A percentile compares a stretch with the other conserved stretches of the same genome.
phyloP scores from a whole-genome alignment of 805 yeast genomes.

The Wickerhamiella galacta region DNA sequence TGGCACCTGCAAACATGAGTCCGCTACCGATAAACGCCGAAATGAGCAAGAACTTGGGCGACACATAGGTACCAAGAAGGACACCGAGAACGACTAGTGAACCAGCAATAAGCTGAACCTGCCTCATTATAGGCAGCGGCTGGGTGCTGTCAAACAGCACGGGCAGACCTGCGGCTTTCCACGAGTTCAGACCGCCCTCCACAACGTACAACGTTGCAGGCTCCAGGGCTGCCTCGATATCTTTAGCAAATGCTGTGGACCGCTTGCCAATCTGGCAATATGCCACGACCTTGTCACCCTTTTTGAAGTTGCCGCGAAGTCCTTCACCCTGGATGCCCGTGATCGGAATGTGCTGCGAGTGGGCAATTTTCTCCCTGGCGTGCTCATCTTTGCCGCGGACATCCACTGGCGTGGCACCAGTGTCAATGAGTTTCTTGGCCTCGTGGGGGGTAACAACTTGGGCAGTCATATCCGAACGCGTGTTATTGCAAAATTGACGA shows the following conservation, averaged over 20 bases:
- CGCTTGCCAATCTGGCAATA: slow-evolving; percentile 6
- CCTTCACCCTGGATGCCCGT: slow-evolving; percentile 14
- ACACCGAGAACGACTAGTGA: neutral
- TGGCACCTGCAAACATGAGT: neutral
- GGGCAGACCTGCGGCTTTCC: slow-evolving; percentile 3
- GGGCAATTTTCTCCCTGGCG: slow-evolving; percentile 8
- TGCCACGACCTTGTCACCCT: slow-evolving; percentile 1
- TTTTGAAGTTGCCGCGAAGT: neutral
- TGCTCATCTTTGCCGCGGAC: slow-evolving; percentile 10
- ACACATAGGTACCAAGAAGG: neutral
- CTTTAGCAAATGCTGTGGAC: slow-evolving; percentile 3
- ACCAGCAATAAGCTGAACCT: neutral
- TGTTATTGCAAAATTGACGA: too few species aligned
- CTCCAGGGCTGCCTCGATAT: slow-evolving; percentile 4
- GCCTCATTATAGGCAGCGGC: neutral
- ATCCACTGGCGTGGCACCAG: slow-evolving; percentile 5
- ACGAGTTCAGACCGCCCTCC: slow-evolving; percentile 4
- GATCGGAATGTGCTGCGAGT: slow-evolving; percentile 12
- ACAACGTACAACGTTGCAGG: slow-evolving; percentile 4
- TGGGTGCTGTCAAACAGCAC: neutral
- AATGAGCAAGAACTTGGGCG: neutral
- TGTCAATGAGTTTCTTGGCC: slow-evolving; percentile 1
- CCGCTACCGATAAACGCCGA: neutral
- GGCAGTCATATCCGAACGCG: neutral
- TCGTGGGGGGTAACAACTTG: slow-evolving; percentile 1